Conservation (phyloP, 2,329 filamentous ascomycete species). For the Orbilia quercus region DNA sequence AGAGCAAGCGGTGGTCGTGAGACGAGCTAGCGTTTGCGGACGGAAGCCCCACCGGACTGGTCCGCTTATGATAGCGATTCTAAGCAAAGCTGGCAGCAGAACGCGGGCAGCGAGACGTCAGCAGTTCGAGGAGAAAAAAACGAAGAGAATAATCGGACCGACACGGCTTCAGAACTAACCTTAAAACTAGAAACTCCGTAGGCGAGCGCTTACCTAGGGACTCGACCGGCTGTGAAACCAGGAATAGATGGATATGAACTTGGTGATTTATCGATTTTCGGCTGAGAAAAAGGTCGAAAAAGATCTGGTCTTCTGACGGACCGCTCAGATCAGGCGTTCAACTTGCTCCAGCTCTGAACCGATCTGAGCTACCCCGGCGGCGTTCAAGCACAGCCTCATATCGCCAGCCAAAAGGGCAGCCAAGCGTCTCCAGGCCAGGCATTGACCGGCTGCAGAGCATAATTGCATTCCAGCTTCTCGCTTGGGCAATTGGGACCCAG, state of each 20-base stretch:
- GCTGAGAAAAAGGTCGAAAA: too few species aligned
- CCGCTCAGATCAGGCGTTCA: constrained; percentile 5
- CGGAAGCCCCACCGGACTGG: constrained; percentile 43
- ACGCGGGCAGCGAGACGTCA: constrained; percentile 24
- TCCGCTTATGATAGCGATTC: constrained; percentile 55
- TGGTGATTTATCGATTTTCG: background rate
- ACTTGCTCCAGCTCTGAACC: too few species aligned
- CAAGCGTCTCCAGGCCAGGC: constrained; percentile 34
- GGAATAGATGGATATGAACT: background rate
- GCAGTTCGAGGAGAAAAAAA: constrained; percentile 10
- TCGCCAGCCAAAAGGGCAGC: constrained; percentile 38
- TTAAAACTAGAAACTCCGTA: constrained; percentile 3
- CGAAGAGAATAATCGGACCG: constrained; percentile 1
- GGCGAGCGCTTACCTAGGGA: background rate
- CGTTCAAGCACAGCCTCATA: constrained; percentile 27
- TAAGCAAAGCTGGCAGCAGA: constrained; percentile 28
- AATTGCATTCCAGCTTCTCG: constrained; percentile 19
- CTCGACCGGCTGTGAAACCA: constrained; percentile 5
- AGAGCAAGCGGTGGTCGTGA: constrained; percentile 40
- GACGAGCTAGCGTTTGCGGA: constrained; percentile 55
- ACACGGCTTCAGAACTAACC: constrained; percentile 9
- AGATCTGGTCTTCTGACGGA: constrained; percentile 13
- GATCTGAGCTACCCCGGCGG: background rate
- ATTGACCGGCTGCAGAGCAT: constrained; percentile 12
- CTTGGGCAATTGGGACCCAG: constrained; percentile 23